Evolutionary conservation across 306 rosid species (phyloP).

Genomic region (Pterocarpus santalinus): DNA sequence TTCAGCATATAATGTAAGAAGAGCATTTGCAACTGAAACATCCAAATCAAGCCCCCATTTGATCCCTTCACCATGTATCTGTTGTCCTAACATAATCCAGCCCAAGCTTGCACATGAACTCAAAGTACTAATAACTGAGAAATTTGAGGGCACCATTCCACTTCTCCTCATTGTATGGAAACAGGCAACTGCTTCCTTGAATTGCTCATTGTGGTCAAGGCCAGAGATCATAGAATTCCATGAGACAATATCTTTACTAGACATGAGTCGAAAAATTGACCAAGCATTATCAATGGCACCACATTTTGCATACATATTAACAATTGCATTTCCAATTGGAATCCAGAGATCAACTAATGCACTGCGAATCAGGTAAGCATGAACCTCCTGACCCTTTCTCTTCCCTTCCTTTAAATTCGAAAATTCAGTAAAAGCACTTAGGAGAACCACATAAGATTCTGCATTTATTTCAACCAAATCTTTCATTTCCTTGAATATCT

Average conservation of each 20-base stretch:
- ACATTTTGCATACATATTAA: conserved; percentile 86
- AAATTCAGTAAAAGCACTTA: conserved; percentile 76
- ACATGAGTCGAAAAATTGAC: conserved; percentile 68
- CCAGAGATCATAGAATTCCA: conserved; percentile 93
- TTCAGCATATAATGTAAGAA: conserved; percentile 81
- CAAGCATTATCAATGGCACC: conserved; percentile 68
- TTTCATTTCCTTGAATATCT: conserved; percentile 72
- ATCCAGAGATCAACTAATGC: conserved; percentile 53
- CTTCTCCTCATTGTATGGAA: conserved; percentile 73
- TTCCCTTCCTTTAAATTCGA: conserved; percentile 65
- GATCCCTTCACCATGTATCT: conserved; percentile 74
- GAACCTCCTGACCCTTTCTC: conserved; percentile 82
- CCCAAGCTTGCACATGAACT: conserved; percentile 90
- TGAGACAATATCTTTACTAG: conserved; percentile 69
- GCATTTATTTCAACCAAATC: conserved; percentile 63
- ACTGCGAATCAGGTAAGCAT: conserved; percentile 62
- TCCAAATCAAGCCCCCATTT: conserved; percentile 89
- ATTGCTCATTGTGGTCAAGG: conserved; percentile 77
- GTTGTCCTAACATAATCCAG: conserved; percentile 75
- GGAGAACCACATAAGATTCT: conserved; percentile 78
- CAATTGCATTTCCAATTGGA: conserved; percentile 78
- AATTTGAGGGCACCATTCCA: conserved; percentile 77
- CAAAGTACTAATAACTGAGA: conserved; percentile 84
- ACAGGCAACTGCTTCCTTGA: conserved; percentile 70
- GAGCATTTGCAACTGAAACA: conserved; percentile 90